Base-by-base conservation (phyloP, 2,329 filamentous ascomycete genomes). In the Chaetomiaceae sp. region DNA sequence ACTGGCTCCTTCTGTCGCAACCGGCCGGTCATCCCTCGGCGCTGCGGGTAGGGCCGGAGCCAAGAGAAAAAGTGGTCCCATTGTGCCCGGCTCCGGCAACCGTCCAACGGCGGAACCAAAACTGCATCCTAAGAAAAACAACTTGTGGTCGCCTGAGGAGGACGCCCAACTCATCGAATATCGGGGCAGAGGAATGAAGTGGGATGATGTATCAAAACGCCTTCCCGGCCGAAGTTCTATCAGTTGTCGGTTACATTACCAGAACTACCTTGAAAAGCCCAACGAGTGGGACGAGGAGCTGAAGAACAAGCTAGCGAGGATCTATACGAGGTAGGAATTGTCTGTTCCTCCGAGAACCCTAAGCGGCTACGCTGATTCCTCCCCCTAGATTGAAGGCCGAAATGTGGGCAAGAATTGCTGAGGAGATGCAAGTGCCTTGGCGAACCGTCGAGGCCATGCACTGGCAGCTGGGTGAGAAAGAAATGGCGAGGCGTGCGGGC, bases 271-370 rank as follows among this genome's bases (percentile, higher is more conserved):
- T 43, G 93, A 98, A 67, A 79, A 89, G 60, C 78, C 89, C 47
- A 89, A 87, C 59, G 88, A 95, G 63, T 97, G 91, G 90, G 89
- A 96, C 60, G 93, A 97, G 62, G 91, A 97, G 66, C 86, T 88
- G 63, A 97, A 96, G 71, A 95, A 96, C 69, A 96, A 95, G 70
- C 81, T 97, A 40, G 91, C 91, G 30, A 79, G 90, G 59, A 76
- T 97, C 35, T 97, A 97, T 65, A 90, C 96, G 70, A 87, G 93
- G 91, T 96, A 77, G 58, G 35, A 7, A n/a, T n/a, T n/a, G n/a
- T n/a, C n/a, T n/a, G n/a, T n/a, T n/a, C n/a, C n/a, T n/a, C n/a
- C n/a, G n/a, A n/a, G n/a, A n/a, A n/a, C n/a, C n/a, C n/a, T n/a
- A n/a, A n/a, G n/a, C n/a, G n/a, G n/a, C n/a, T n/a, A n/a, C n/a